Evolutionary conservation across 75 land plant genomes (phyloP).

Genomic region (Pinus albicaulis): DNA sequence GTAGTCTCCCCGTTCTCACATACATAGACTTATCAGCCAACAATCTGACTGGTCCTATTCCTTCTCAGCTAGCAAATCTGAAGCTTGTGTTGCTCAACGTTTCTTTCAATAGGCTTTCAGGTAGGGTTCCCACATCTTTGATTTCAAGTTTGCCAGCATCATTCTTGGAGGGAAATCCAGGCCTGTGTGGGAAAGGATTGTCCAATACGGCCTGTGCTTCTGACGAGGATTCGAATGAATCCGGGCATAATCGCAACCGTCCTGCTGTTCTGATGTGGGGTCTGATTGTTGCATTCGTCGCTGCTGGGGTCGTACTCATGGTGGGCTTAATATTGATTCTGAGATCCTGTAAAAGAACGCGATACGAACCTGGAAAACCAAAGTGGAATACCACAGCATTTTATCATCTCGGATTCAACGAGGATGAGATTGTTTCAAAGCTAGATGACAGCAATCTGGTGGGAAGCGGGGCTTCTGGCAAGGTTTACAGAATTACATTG

Average conservation of each 20-base stretch:
- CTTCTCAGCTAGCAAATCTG: constrained; percentile 48
- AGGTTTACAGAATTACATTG: constrained; percentile 44
- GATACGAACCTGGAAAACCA: constrained; percentile 11
- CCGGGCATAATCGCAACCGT: neutral
- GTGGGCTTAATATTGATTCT: constrained; percentile 22
- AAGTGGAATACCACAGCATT: constrained; percentile 39
- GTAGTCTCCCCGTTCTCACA: constrained; percentile 43
- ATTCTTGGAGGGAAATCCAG: constrained; percentile 59
- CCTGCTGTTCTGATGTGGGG: constrained; percentile 16
- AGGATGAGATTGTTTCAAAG: constrained; percentile 46
- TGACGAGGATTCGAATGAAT: constrained; percentile 12
- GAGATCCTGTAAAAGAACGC: constrained; percentile 8
- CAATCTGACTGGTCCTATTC: constrained; percentile 62
- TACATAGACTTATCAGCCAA: constrained; percentile 66
- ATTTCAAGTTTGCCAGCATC: constrained; percentile 60
- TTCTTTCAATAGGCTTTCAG: constrained; percentile 68
- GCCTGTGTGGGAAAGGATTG: constrained; percentile 60
- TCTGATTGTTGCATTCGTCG: constrained; percentile 29
- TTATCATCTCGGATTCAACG: constrained; percentile 59
- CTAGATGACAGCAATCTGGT: constrained; percentile 54
- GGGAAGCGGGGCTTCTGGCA: constrained; percentile 70
- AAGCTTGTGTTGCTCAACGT: constrained; percentile 68
- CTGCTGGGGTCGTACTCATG: constrained; percentile 17
- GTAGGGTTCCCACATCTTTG: constrained; percentile 54
- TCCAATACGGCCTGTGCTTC: constrained; percentile 39